Evolutionary conservation across 2,329 filamentous ascomycete species (phyloP), one percentile per base, ranked within the genome.

Genomic region (Claviceps cyperi): DNA sequence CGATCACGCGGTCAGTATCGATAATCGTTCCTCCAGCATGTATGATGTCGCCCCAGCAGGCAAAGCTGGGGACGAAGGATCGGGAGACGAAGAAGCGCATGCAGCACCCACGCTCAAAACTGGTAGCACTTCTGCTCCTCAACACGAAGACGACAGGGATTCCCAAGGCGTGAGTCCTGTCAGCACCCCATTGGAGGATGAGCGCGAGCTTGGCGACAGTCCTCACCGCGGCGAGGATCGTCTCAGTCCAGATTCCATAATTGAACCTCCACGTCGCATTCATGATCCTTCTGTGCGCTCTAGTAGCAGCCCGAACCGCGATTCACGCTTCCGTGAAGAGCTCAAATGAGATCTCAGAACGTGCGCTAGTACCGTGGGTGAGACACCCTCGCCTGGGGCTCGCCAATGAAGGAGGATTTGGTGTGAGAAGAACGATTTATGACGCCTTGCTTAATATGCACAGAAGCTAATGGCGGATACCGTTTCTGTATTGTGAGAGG

Each of bases 291-390:
- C 57, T 0, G 55, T 55, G 19, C 61, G 63, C n/a, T 65, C 67
- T 46, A 70, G 70, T 45, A 69, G 68, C 48, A 81, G 76, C 60
- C 76, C 77, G 0, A 71, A 65, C 4, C 66, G 78, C 49, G 76
- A 77, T 53, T 79, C 78, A 39, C 75, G 69, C 56, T 83, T 83
- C 55, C 68, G 67, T 46, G 80, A 83, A 64, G 73, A 76, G 54
- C 70, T 81, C 50, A 59, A 65, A 43, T 57, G 54, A 35, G 44
- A 37, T 44, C 9, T 32, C 28, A 45, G 22, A 38, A 13, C 14
- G 5, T 36, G 14, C 9, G 28, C 28, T 32, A 32, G 28, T 32
- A 32, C 28, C 28, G 9, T 11, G 28, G 28, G 28, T 4, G 28
- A 32, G 28, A 32, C 4, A 9, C 28, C 28, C 28, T 11, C 28